A percentile compares a stretch with the other conserved stretches of the same genome.
phyloP scores from a whole-genome alignment of 176 grass and related monocot genomes.

The Zoysia japonica region DNA sequence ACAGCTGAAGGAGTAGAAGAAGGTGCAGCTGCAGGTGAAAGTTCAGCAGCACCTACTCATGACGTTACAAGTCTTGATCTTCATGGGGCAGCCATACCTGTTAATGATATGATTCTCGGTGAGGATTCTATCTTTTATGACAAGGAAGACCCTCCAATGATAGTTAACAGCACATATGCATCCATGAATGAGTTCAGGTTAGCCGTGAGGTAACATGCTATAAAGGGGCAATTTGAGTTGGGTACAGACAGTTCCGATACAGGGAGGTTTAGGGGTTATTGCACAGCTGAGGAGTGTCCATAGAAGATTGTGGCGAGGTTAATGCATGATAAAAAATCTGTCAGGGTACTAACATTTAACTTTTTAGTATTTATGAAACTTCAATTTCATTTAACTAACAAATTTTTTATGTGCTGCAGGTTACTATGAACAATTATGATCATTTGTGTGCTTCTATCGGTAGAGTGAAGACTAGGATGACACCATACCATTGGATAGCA shows the following conservation, averaged over 20 bases:
- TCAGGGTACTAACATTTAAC: not conserved
- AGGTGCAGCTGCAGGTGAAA: too few relatives aligned
- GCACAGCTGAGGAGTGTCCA: not conserved
- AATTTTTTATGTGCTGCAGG: not conserved
- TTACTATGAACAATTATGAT: not conserved
- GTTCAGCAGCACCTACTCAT: too few relatives aligned
- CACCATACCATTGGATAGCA: not conserved
- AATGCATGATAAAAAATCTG: not conserved
- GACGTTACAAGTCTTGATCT: not conserved
- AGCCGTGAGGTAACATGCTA: not conserved
- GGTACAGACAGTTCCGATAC: not conserved
- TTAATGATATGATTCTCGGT: not conserved
- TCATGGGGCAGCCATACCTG: not conserved
- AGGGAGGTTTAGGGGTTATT: not conserved
- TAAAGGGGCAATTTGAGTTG: not conserved
- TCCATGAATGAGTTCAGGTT: not conserved
- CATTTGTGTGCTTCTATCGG: not conserved
- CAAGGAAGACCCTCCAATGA: not conserved
- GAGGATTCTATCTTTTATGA: not conserved
- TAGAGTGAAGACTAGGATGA: not conserved
- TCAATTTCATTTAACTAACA: not conserved
- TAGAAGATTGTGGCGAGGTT: slow-evolving; percentile 2
- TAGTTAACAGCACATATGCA: not conserved
- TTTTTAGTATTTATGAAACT: not conserved
- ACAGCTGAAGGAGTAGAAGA: not conserved